These are phyloP conservation scores for Ustulina deusta DNA, from an alignment of 2,329 filamentous ascomycete genomes.

Conservation along the genomic window DNA sequence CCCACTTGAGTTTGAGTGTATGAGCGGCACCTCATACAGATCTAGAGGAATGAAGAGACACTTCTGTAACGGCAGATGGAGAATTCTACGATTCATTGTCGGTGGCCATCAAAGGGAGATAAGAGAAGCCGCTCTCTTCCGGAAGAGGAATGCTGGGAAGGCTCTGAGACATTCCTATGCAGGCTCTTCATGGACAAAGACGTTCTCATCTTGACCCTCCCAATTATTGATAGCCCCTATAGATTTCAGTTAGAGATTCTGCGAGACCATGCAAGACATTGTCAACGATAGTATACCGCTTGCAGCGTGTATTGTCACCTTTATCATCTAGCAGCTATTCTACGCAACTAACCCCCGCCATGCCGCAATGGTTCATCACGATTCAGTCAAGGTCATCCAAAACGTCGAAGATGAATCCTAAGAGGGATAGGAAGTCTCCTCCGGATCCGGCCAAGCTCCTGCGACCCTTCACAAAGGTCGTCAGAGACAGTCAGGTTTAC, in stretches of 20 bases:
- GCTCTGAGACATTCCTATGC: conserved; percentile 38
- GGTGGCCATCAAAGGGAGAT: conserved; percentile 43
- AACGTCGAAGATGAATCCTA: not conserved
- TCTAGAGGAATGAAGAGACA: conserved; percentile 24
- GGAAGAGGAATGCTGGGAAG: conserved; percentile 41
- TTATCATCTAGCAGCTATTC: conserved; percentile 2
- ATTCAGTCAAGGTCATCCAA: not conserved
- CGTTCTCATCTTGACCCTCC: conserved; percentile 25
- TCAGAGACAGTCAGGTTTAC: not conserved
- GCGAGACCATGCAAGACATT: conserved; percentile 31
- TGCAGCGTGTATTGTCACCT: conserved; percentile 2
- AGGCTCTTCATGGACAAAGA: conserved; percentile 32
- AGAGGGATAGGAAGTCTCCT: not conserved
- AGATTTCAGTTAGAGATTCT: conserved; percentile 24
- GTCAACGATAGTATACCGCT: conserved; percentile 15
- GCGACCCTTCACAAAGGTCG: not conserved
- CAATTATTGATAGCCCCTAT: not conserved
- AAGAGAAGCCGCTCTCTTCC: conserved; percentile 35
- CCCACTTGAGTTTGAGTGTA: conserved; percentile 14
- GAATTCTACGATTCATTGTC: conserved; percentile 42
- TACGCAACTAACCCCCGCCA: not conserved
- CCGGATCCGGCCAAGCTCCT: conserved; percentile 29
- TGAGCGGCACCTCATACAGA: conserved; percentile 12
- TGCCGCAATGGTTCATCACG: not conserved
- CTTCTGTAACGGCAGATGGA: conserved; percentile 18